phyloP scores from a whole-genome alignment of 352 stramenopile species.

The Pythium guiyangense region DNA sequence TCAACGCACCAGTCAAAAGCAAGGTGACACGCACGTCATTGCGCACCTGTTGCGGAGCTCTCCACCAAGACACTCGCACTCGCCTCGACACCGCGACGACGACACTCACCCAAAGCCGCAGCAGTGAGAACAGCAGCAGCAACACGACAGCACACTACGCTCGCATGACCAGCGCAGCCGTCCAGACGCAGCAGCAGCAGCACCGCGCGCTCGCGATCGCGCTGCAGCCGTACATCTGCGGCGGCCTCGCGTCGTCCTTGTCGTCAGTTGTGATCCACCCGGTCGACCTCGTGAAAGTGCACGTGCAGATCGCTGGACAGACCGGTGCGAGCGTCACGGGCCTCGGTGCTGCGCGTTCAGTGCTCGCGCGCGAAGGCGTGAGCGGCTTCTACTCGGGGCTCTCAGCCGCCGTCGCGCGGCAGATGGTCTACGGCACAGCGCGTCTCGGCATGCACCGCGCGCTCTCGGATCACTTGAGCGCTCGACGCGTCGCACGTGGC shows the following conservation, averaged over 20 bases:
- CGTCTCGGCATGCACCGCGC: constrained; percentile 83
- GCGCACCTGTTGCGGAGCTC: no score
- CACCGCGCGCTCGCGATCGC: constrained; percentile 37
- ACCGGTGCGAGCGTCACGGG: constrained; percentile 69
- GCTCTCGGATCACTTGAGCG: constrained; percentile 77
- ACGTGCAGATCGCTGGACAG: constrained; percentile 84
- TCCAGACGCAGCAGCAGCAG: not conserved
- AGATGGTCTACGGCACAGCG: constrained; percentile 86
- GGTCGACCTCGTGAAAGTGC: constrained; percentile 90
- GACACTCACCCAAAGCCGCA: not conserved
- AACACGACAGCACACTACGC: not conserved
- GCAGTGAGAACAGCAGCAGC: not conserved
- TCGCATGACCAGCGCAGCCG: no score
- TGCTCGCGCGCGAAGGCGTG: constrained; percentile 79
- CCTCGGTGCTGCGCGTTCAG: constrained; percentile 67
- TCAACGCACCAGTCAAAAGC: no score
- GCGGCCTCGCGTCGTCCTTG: constrained; percentile 69
- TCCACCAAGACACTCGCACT: not conserved
- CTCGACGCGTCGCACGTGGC: constrained; percentile 54
- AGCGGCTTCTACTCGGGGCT: constrained; percentile 80
- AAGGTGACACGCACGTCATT: no score
- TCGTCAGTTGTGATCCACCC: constrained; percentile 76
- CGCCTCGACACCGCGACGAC: no score
- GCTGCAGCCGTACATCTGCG: constrained; percentile 78
- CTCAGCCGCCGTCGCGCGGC: constrained; percentile 74